These are phyloP conservation scores for Cronartium ribicola DNA, from an alignment of 1,284 basidiomycete genomes.

Conservation along the genomic window DNA sequence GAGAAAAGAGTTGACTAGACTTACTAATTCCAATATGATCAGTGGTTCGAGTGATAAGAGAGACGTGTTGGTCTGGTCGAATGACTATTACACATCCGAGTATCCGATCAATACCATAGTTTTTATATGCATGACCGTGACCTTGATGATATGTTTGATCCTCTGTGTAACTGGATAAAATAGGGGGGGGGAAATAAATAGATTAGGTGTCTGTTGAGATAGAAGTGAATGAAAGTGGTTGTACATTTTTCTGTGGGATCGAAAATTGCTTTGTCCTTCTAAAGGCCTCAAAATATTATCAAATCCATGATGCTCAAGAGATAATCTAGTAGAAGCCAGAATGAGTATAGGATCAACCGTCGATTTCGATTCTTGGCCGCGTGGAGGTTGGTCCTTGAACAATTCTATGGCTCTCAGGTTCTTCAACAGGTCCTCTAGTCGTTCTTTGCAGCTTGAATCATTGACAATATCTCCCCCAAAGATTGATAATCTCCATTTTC, in stretches of 20 bases:
- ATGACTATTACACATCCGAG: constrained; percentile 51
- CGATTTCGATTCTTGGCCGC: constrained; percentile 28
- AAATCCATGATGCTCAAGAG: constrained; percentile 42
- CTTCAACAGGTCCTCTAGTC: not conserved
- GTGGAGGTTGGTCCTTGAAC: constrained; percentile 48
- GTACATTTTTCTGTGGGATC: constrained; percentile 17
- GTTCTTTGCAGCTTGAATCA: constrained; percentile 23
- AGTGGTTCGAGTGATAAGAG: constrained; percentile 43
- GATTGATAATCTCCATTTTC: constrained; percentile 5
- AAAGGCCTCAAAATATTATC: constrained; percentile 44
- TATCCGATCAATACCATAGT: constrained; percentile 51
- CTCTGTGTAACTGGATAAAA: constrained; percentile 48
- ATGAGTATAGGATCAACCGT: constrained; percentile 47
- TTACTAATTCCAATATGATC: constrained; percentile 44
- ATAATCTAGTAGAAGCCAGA: constrained; percentile 42
- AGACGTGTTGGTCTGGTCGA: constrained; percentile 51
- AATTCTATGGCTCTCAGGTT: constrained; percentile 45
- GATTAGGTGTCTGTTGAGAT: not conserved
- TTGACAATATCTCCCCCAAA: constrained; percentile 10
- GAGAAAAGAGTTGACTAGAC: not conserved
- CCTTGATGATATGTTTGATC: constrained; percentile 50
- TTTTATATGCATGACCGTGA: constrained; percentile 51
- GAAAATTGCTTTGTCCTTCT: constrained; percentile 37
- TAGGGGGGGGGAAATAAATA: constrained; percentile 41
- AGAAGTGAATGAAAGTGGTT: not conserved